A percentile compares a stretch with the other conserved stretches of the same genome.
phyloP scores from a whole-genome alignment of 1,139 yeast species.

The Candida mesenterica region DNA sequence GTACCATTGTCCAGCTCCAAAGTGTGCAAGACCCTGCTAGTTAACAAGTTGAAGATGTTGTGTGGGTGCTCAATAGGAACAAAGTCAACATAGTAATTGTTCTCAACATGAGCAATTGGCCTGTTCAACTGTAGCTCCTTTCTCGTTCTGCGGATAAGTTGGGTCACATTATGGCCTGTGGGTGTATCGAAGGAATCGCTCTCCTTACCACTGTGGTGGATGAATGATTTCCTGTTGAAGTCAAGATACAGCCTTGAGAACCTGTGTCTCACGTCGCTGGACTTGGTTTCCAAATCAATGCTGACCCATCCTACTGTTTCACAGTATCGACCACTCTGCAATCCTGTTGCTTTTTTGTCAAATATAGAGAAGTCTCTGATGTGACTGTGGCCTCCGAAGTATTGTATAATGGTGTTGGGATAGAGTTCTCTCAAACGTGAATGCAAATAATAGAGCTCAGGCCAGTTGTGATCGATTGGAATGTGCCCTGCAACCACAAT shows the following conservation, averaged over 20 bases:
- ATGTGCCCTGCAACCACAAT: conserved; percentile 76
- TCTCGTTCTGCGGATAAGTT: conserved; percentile 45
- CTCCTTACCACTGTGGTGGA: conserved; percentile 51
- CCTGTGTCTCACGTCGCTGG: conserved; percentile 17
- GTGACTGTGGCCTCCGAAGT: conserved; percentile 95
- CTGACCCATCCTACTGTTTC: conserved; percentile 91
- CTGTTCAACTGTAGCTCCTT: conserved; percentile 52
- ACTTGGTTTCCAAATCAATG: conserved; percentile 31
- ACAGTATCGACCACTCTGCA: conserved; percentile 89
- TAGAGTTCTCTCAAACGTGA: conserved; percentile 51
- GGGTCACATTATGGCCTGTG: conserved; percentile 50
- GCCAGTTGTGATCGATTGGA: conserved; percentile 61
- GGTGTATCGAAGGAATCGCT: conserved; percentile 41
- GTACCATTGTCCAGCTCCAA: conserved; percentile 27
- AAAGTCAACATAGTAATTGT: conserved; percentile 64
- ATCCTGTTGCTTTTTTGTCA: conserved; percentile 67
- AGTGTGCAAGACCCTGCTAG: conserved; percentile 58
- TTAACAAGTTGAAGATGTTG: conserved; percentile 62
- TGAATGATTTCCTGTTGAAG: conserved; percentile 69
- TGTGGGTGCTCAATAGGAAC: conserved; percentile 63
- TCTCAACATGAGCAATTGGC: conserved; percentile 63
- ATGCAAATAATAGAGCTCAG: conserved; percentile 57
- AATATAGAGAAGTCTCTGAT: conserved; percentile 75
- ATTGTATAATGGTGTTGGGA: conserved; percentile 69
- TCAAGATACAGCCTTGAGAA: conserved; percentile 73